Evolutionary conservation across 192 early-diverging fungal species (phyloP), one percentile per base, ranked within the genome.

Genomic region (Diversispora eburnea): DNA sequence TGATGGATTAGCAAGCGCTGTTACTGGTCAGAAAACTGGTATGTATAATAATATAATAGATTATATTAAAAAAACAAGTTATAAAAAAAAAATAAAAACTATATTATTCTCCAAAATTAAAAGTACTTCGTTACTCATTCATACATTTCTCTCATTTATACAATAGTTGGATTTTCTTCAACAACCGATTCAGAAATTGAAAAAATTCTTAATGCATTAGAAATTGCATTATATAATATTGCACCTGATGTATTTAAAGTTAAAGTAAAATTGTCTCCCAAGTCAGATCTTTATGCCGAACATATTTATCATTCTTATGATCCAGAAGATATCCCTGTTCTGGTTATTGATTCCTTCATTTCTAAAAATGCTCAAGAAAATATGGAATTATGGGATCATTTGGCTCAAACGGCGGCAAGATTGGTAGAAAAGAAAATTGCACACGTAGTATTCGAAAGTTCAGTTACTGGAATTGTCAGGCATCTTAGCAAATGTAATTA

Each of bases 281-380:
- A 45, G 19, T 5, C 47, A 10, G 8, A 22, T 20, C 19, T 49
- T 6, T 72, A 8, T 49, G 4, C 17, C 39, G 47, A 46, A 49
- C 5, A 60, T 42, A n/a, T 48, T 39, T 48, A 64, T 41, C 47
- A 75, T 39, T 52, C 71, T 22, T 78, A 76, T 42, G 77, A 82
- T n/a, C 83, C 89, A 0, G 79, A 76, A 10, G 84, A 86, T 39
- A 85, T 94, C 49, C 98, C 98, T 17, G 90, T 99, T 33, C 85
- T 99, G 20, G 81, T 99, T 8, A 91, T 99, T 78, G 92, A 94
- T 57, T 90, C 89, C 42, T 95, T 89, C 77, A 84, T 97, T 85
- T 81, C 83, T 62, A 89, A 89, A 77, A 90, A 93, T 46, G n/a
- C 51, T 17, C 85, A 87, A 13, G 80, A 81, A 61, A 84, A 85